Base-by-base conservation (phyloP, 805 yeast genomes). In the Millerozyma miso region DNA sequence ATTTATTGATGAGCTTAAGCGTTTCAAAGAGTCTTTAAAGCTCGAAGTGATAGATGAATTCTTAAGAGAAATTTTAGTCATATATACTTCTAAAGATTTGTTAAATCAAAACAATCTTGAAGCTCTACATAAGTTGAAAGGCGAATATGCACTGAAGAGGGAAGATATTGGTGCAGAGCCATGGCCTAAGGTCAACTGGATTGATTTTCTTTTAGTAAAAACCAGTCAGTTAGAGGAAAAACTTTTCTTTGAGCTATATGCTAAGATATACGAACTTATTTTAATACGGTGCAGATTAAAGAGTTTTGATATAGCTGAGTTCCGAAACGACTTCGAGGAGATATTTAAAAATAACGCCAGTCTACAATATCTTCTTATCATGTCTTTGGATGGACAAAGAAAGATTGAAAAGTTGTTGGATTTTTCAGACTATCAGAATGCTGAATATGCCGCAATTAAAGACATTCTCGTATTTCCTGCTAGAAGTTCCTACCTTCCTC, bases 181-280 rank as follows among this genome's bases (percentile, higher is more conserved):
- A 13, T 67, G 71, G 72, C 72, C 71, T 15, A 66, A 67, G 35
- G 48, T 62, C 6, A 51, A 65, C 19, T 70, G 74, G 74, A 46
- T 61, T 7, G 71, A 66, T 32, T 70, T 57, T 42, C 41, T 70
- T 14, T 56, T 51, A 15, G 39, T 59, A 4, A 53, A 61, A 23
- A 45, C 54, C 38, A 51, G 50, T 18, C 47, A 55, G 33, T 54
- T 63, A 20, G 71, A 63, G 18, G 59, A 65, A 35, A 50, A 47
- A 19, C 56, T 53, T 2, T 57, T 67, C 20, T 45, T 62, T 8
- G 52, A 45, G 8, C 38, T 57, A 5, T 69, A 69, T 39, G 44
- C 67, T 19, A 69, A 70, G 41, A 46, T 63, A 1, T 64, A 47
- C 41, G 74, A 70, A 47, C 47, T 69, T 23, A 42, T 63, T 7